Base-by-base conservation (phyloP, 768 basidiomycete genomes). In the Tephrocybe sp. region DNA sequence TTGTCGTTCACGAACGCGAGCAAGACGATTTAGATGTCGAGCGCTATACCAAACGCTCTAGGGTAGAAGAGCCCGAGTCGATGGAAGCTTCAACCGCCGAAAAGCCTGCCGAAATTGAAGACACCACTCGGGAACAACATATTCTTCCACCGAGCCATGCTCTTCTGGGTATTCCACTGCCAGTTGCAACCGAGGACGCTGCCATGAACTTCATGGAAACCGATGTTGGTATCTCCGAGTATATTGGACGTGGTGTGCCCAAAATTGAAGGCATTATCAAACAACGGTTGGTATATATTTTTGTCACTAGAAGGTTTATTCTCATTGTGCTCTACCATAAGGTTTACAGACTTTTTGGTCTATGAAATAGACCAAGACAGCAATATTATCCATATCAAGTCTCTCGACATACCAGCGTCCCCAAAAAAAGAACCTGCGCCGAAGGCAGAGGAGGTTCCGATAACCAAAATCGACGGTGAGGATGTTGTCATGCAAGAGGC, bases 291-390 rank as follows among this genome's bases (percentile, higher is more conserved):
- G 79, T 63, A 17, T 28, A 36, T 40, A 44, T 26, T 25, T 51
- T 51, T 20, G 7, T 33, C 17, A 38, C 20, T 26, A 38, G 14
- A 44, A 28, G 15, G 17, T 23, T 17, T 26, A 48, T 48, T 50
- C 11, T 41, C 15, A 48, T 41, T 46, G 12, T 40, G 30, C n/a
- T 56, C 33, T 49, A 38, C 41, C 7, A 33, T 23, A 62, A 97
- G 95, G 62, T 98, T 98, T 67, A 96, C 96, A 34, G 97, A 99
- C 69, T 99, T 99, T 65, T 61, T 98, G 61, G 97, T 99, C 17
- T 88, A 80, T 61, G 97, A 99, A 71, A 86, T 99, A 26, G 85
- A 90, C 62, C 78, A 84, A 53, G 85, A 91, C 57, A 80, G 86
- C 38, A 82, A 89, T 56, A 86, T 91, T 7, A 72, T 97, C 15